Percentiles rank a stretch among this genome's conserved stretches.
Conservation (phyloP, 1,284 basidiomycete genomes). For the Ceratobasidium sp. region DNA sequence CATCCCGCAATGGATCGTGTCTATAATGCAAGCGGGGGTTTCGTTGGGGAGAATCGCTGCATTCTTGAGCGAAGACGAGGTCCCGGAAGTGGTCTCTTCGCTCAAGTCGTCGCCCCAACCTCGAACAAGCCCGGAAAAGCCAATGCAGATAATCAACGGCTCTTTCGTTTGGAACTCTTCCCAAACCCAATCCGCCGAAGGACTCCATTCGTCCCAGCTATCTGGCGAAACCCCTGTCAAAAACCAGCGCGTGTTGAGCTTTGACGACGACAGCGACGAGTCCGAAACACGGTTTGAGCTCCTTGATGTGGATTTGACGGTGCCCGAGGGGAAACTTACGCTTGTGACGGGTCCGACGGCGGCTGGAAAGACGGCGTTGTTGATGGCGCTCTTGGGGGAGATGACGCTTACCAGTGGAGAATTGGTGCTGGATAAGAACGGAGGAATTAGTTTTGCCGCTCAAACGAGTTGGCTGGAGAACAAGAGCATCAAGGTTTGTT, state of each 20-base stretch:
- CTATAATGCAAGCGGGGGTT: conserved; percentile 63
- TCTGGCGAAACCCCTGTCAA: not conserved
- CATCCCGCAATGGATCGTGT: conserved; percentile 75
- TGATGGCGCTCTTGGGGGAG: conserved; percentile 72
- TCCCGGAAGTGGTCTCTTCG: conserved; percentile 28
- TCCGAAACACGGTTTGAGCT: conserved; percentile 67
- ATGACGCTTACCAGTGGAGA: conserved; percentile 61
- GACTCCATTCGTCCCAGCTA: not conserved
- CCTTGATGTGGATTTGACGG: conserved; percentile 71
- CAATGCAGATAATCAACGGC: conserved; percentile 73
- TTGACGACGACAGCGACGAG: conserved; percentile 58
- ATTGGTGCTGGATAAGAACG: conserved; percentile 70
- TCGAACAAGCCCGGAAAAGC: conserved; percentile 54
- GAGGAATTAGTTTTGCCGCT: conserved; percentile 83
- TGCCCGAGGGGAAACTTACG: conserved; percentile 76
- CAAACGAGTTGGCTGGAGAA: conserved; percentile 87
- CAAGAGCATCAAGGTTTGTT: conserved; percentile 32
- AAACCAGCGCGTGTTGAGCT: conserved; percentile 52
- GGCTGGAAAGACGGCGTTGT: conserved; percentile 81
- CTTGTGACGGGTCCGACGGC: conserved; percentile 81
- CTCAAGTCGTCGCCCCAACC: conserved; percentile 26
- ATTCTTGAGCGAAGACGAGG: conserved; percentile 45
- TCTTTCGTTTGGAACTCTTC: conserved; percentile 76
- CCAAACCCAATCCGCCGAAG: conserved; percentile 24
- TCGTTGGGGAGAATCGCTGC: conserved; percentile 28